Evolutionary conservation across 192 early-diverging fungal species (phyloP).

Genomic region (Entomortierella lignicola): DNA sequence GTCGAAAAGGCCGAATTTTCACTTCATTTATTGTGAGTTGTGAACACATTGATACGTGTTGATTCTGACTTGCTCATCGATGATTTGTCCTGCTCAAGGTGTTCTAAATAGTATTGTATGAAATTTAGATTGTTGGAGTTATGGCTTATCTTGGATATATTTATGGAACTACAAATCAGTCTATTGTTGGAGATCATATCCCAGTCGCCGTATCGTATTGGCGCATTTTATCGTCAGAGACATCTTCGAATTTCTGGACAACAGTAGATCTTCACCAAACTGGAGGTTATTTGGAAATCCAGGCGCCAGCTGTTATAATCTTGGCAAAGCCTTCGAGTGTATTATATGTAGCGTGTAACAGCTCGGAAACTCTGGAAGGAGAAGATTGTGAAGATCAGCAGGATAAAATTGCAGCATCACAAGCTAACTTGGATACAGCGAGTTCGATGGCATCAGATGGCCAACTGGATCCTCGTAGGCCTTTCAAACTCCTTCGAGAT

Average conservation of each 20-base stretch:
- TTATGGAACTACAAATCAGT: constrained; percentile 42
- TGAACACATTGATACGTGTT: too few species aligned
- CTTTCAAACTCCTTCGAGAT: constrained; percentile 28
- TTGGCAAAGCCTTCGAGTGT: not conserved
- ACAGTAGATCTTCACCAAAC: constrained; percentile 59
- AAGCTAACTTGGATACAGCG: not conserved
- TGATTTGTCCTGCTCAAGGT: not conserved
- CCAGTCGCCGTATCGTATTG: constrained; percentile 26
- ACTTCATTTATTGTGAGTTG: constrained; percentile 43
- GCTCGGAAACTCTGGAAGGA: not conserved
- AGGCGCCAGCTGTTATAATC: constrained; percentile 29
- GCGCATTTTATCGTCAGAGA: constrained; percentile 19
- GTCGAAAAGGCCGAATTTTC: constrained; percentile 38
- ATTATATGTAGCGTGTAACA: not conserved
- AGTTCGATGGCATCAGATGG: not conserved
- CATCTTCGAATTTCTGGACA: constrained; percentile 58
- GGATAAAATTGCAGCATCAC: not conserved
- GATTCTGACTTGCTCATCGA: too few species aligned
- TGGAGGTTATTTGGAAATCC: constrained; percentile 65
- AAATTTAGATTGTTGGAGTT: constrained; percentile 37
- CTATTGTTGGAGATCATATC: not conserved
- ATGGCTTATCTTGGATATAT: constrained; percentile 51
- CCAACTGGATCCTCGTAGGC: constrained; percentile 34
- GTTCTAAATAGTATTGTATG: too few species aligned
- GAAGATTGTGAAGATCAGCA: constrained; percentile 8